Conservation (phyloP, 83 land plant species). For the Diphasiastrum complanatum region DNA sequence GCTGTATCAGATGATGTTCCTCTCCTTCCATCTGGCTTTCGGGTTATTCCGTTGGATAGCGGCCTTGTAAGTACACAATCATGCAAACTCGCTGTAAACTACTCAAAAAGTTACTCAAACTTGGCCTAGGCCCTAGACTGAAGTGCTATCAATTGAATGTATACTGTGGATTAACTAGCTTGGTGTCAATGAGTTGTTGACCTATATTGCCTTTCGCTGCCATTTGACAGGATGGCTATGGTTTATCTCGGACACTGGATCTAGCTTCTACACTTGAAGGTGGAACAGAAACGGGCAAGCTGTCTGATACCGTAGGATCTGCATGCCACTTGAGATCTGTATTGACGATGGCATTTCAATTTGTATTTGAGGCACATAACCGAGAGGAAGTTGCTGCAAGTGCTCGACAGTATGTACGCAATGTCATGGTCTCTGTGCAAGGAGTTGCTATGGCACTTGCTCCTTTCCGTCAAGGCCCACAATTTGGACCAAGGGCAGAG, state of each 20-base stretch:
- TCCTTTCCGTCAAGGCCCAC: conserved; percentile 39
- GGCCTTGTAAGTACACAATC: conserved; percentile 45
- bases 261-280: conserved; percentile 67
- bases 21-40: conserved; percentile 64
- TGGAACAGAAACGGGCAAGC: conserved; percentile 32
- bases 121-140: not conserved
- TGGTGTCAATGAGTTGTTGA: not conserved
- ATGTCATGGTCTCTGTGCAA: conserved; percentile 70
- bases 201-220: not conserved
- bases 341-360: conserved; percentile 77
- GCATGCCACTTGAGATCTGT: conserved; percentile 42
- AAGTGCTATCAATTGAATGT: not conserved
- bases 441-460: conserved; percentile 67
- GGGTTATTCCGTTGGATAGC: conserved; percentile 55
- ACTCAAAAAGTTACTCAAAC: not conserved
- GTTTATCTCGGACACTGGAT: conserved; percentile 56
- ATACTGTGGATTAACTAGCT: conserved; percentile 29
- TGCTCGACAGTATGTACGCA: conserved; percentile 73
- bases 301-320: conserved; percentile 25
- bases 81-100: not conserved
- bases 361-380: conserved; percentile 52
- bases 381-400: conserved; percentile 62
- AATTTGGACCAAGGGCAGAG: conserved; percentile 46
- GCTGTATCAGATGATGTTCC: conserved; percentile 66
- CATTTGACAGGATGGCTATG: conserved; percentile 32